Base-by-base conservation (phyloP, 768 basidiomycete genomes). In the Pleurotus salmoneostramineus region DNA sequence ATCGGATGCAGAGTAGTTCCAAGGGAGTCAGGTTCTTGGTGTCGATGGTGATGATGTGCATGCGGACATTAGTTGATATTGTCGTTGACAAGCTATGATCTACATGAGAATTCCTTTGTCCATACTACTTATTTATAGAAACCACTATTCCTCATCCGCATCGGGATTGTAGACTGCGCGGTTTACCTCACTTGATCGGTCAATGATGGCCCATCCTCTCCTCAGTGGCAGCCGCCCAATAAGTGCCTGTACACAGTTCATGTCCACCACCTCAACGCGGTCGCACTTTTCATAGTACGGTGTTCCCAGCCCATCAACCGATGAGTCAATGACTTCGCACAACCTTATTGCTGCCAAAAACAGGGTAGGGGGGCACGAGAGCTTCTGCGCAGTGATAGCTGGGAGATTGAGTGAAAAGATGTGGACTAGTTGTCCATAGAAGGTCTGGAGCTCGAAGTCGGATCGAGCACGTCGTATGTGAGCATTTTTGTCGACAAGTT, bases 361-460 rank as follows among this genome's bases (percentile, higher is more conserved):
- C 31, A 69, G 31, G 3, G 58, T 67, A 17, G 51, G 40, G 5
- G 63, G 60, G n/a, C 37, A 44, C 5, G 21, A 8, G 12, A 69
- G 54, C 14, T 61, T 58, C 42, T 65, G 61, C 8, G 31, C 49
- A 12, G 34, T 46, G 0, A 62, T 56, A 5, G 57, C 49, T 3
- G 63, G 64, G 2, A 73, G 51, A 4, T 58, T 56, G n/a, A 76
- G 32, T 15, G 66, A 56, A 34, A 71, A 60, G n/a, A 77, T 66
- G 36, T 65, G 55, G 48, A 66, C 57, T 2, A 77, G 68, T 58
- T 71, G 71, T 1, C 75, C 74, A 60, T 64, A 77, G 60, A 68
- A 73, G 14, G 65, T 61, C 37, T 56, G 17, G 10, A 49, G 51
- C 33, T 54, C 48, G 21, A 64, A 66, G 14, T 62, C 43, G 14